phyloP scores from a whole-genome alignment of 306 rosid species.

The Inga leiocalycina region DNA sequence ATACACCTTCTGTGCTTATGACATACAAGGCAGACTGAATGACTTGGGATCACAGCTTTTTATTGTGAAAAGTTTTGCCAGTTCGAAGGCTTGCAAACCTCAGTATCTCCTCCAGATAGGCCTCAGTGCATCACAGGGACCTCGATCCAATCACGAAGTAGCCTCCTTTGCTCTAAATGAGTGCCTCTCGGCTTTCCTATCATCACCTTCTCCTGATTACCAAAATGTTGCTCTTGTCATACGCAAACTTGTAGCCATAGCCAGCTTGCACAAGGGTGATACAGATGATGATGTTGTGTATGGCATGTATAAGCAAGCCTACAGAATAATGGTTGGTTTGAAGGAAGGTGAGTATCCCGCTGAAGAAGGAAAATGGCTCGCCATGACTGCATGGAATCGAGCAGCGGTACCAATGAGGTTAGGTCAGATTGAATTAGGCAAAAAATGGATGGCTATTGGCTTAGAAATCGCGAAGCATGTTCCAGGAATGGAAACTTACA shows the following conservation, averaged over 20 bases:
- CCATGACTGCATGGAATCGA: conserved; percentile 95
- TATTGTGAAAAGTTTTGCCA: conserved; percentile 58
- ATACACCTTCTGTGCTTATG: conserved; percentile 71
- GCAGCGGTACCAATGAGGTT: conserved; percentile 80
- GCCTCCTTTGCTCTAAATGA: conserved; percentile 77
- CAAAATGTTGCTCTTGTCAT: conserved; percentile 67
- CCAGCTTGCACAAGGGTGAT: conserved; percentile 80
- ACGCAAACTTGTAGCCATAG: conserved; percentile 72
- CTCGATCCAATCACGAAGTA: conserved; percentile 66
- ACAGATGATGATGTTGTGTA: conserved; percentile 75
- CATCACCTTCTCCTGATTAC: conserved; percentile 73
- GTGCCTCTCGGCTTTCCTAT: conserved; percentile 76
- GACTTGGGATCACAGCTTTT: conserved; percentile 62
- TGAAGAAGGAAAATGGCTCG: conserved; percentile 95
- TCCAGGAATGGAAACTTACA: conserved; percentile 83
- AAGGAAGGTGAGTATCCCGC: conserved; percentile 81
- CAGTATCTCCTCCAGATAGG: conserved; percentile 80
- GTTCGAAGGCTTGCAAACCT: conserved; percentile 74
- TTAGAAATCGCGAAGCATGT: conserved; percentile 78
- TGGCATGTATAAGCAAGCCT: conserved; percentile 76
- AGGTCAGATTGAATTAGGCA: conserved; percentile 77
- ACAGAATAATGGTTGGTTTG: conserved; percentile 84
- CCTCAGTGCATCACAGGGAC: conserved; percentile 73
- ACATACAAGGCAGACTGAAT: conserved; percentile 78
- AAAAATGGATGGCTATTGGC: conserved; percentile 84